Percentiles rank a stretch among this genome's conserved stretches.
These are phyloP conservation scores for Prunus dulcis DNA, from an alignment of 306 rosid species.

Conservation along the genomic window DNA sequence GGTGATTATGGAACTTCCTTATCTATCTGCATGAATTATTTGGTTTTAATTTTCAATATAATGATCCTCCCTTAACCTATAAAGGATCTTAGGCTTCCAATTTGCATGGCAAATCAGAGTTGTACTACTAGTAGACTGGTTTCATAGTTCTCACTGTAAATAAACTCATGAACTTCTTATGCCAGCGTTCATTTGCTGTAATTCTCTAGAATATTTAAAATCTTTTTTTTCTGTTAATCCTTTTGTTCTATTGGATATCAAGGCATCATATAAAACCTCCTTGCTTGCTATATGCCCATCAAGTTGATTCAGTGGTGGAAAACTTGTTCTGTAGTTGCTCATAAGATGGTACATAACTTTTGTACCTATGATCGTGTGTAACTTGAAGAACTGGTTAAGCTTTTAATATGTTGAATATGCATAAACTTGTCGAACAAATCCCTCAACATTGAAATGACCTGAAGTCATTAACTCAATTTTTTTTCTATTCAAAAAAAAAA, in stretches of 20 bases:
- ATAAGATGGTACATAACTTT: background rate
- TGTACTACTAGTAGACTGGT: conserved; percentile 14
- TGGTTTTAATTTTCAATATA: conserved; percentile 4
- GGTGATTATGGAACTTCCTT: conserved; percentile 24
- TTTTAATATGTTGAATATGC: background rate
- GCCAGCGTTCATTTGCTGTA: conserved; percentile 4
- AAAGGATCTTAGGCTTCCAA: conserved; percentile 12
- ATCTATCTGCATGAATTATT: conserved; percentile 20
- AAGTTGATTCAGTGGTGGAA: background rate
- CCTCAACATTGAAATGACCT: background rate
- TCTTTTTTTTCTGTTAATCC: background rate
- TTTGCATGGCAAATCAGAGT: conserved; percentile 17
- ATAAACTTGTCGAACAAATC: background rate
- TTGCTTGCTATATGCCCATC: background rate
- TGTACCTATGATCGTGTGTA: background rate
- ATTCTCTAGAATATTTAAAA: background rate
- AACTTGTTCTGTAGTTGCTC: background rate
- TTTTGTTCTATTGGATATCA: background rate
- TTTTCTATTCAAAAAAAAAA: no score
- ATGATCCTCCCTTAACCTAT: conserved; percentile 10
- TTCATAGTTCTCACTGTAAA: conserved; percentile 23
- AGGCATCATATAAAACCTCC: background rate
- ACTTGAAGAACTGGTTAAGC: background rate
- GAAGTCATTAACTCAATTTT: no score
- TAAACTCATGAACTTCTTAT: conserved; percentile 16